A percentile compares a stretch with the other conserved stretches of the same genome.
Evolutionary conservation across 1,284 basidiomycete species (phyloP).

Genomic region (Rhodotorula sp.): DNA sequence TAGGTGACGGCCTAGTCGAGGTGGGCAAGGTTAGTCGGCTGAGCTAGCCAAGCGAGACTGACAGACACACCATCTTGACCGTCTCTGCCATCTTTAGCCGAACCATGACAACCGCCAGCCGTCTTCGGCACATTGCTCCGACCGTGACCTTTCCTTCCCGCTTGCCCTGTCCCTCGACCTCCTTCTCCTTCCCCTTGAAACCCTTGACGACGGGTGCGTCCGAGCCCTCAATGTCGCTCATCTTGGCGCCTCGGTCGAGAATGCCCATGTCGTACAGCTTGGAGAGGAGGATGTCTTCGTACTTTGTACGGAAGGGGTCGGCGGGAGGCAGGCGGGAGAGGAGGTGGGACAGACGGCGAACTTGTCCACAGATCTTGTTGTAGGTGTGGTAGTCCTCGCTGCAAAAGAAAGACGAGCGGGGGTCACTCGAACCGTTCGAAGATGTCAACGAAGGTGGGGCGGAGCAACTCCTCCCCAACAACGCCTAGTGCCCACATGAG

Average conservation of each 20-base stretch:
- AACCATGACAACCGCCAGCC: constrained; percentile 90
- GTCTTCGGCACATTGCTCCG: constrained; percentile 84
- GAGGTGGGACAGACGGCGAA: constrained; percentile 82
- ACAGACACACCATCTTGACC: constrained; percentile 76
- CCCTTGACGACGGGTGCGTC: constrained; percentile 42
- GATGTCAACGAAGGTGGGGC: background rate
- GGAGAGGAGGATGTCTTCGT: constrained; percentile 82
- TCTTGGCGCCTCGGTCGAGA: constrained; percentile 73
- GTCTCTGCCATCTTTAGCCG: constrained; percentile 93
- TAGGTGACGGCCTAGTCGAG: constrained; percentile 84
- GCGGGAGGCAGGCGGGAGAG: constrained; percentile 82
- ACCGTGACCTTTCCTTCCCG: constrained; percentile 65
- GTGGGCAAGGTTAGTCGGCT: background rate
- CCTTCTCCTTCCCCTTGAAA: constrained; percentile 61
- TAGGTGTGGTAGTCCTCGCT: constrained; percentile 96
- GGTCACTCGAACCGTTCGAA: background rate
- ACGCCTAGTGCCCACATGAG: no score
- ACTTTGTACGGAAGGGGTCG: constrained; percentile 81
- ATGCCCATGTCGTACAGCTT: constrained; percentile 98
- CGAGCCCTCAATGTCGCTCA: constrained; percentile 73
- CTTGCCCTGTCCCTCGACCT: constrained; percentile 35
- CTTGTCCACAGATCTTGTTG: constrained; percentile 88
- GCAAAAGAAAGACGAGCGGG: background rate
- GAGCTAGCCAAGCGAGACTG: background rate
- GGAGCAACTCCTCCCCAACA: background rate